A percentile compares a stretch with the other conserved stretches of the same genome.
Conservation (phyloP, 352 stramenopile species). For the Pythium sukuiense region DNA sequence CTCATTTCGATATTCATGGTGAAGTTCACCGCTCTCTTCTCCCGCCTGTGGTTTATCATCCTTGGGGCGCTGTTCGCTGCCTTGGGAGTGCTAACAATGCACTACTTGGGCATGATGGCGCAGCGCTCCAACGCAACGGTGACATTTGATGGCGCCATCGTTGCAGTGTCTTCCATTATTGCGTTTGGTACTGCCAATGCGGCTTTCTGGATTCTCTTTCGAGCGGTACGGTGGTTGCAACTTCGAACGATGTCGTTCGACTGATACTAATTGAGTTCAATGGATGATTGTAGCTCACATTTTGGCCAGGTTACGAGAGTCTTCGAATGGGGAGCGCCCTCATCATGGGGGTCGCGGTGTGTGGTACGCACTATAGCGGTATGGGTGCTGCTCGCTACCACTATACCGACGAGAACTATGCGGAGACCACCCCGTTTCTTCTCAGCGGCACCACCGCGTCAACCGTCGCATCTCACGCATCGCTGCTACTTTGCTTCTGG, state of each 20-base stretch:
- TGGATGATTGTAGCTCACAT: slow-evolving; percentile 40
- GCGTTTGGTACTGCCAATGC: slow-evolving; percentile 62
- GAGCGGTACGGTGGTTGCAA: slow-evolving; percentile 32
- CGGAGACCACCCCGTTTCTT: slow-evolving; percentile 29
- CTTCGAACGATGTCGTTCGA: too few relatives aligned
- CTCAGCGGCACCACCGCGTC: slow-evolving; percentile 37
- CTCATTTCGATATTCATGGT: neutral
- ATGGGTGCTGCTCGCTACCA: slow-evolving; percentile 60
- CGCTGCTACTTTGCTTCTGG: slow-evolving; percentile 61
- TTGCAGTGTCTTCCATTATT: slow-evolving; percentile 52
- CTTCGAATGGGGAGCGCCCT: slow-evolving; percentile 59
- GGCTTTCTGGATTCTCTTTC: slow-evolving; percentile 75
- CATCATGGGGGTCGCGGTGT: slow-evolving; percentile 74
- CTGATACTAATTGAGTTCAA: neutral
- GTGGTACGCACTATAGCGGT: slow-evolving; percentile 65
- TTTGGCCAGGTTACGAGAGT: slow-evolving; percentile 55
- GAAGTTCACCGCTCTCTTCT: slow-evolving; percentile 59
- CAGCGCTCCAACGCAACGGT: slow-evolving; percentile 52
- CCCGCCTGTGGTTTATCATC: slow-evolving; percentile 49
- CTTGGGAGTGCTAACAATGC: slow-evolving; percentile 43
- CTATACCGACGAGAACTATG: slow-evolving; percentile 42
- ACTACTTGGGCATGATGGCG: slow-evolving; percentile 71
- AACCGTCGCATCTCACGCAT: slow-evolving; percentile 49
- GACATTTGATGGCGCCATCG: slow-evolving; percentile 39
- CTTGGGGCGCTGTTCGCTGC: slow-evolving; percentile 52